These are phyloP conservation scores for Venturia oleaginea DNA, from an alignment of 2,329 filamentous ascomycete species.

Conservation along the genomic window DNA sequence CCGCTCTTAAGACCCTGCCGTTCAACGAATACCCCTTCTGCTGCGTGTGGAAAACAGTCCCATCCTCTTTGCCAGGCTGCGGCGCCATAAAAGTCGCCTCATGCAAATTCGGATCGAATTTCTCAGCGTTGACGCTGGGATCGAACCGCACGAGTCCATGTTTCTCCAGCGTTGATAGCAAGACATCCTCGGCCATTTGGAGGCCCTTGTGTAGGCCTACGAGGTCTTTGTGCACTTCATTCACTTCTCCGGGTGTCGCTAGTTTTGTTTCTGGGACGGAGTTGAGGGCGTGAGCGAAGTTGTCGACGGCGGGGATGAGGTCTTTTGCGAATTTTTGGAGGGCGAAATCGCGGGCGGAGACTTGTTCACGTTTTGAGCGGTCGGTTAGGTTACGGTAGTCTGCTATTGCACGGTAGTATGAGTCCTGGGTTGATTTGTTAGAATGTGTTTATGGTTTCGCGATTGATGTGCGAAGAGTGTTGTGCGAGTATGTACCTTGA, in stretches of 20 bases:
- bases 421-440: constrained; percentile 54
- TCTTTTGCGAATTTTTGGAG: constrained; percentile 92
- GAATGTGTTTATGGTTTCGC: background rate
- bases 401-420: constrained; percentile 85
- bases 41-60: constrained; percentile 83
- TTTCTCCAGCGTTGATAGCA: constrained; percentile 83
- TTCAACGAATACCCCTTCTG: constrained; percentile 95
- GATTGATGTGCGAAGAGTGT: background rate
- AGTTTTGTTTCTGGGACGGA: constrained; percentile 72
- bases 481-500: constrained; percentile 59
- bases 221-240: constrained; percentile 50
- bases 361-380: constrained; percentile 82
- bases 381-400: constrained; percentile 98
- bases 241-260: constrained; percentile 25
- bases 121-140: constrained; percentile 60
- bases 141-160: constrained; percentile 88
- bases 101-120: constrained; percentile 93
- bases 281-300: constrained; percentile 83
- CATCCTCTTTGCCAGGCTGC: constrained; percentile 78
- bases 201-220: constrained; percentile 76
- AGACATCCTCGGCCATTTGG: constrained; percentile 87
- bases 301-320: constrained; percentile 90
- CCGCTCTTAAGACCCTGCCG: constrained; percentile 76
- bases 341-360: constrained; percentile 80
- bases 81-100: constrained; percentile 95